phyloP scores from a whole-genome alignment of 306 rosid genomes.

The Oemleria cerasiformis region DNA sequence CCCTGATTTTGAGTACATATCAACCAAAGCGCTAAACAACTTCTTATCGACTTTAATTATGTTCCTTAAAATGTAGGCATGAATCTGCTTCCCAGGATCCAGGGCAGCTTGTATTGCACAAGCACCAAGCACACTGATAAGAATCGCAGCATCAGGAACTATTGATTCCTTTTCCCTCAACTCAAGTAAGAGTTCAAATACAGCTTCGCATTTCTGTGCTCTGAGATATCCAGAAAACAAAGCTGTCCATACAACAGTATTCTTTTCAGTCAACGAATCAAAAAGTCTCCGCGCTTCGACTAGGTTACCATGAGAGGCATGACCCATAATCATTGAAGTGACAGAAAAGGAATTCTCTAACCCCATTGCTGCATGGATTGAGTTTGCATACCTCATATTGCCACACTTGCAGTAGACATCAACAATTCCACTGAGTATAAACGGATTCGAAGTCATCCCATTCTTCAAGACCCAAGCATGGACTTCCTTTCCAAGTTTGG shows the following conservation, averaged over 20 bases:
- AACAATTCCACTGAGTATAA: slow-evolving; percentile 61
- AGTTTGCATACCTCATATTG: slow-evolving; percentile 61
- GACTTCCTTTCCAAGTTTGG: slow-evolving; percentile 53
- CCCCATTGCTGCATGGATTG: slow-evolving; percentile 31
- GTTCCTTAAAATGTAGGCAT: slow-evolving; percentile 52
- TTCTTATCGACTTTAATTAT: slow-evolving; percentile 45
- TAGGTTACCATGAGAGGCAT: slow-evolving; percentile 69
- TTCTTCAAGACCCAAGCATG: slow-evolving; percentile 66
- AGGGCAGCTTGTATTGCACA: slow-evolving; percentile 69
- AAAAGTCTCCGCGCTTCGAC: slow-evolving; percentile 54
- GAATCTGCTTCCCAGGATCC: slow-evolving; percentile 69
- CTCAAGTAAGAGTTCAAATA: slow-evolving; percentile 55
- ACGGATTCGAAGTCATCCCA: slow-evolving; percentile 42
- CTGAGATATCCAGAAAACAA: slow-evolving; percentile 67
- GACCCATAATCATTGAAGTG: slow-evolving; percentile 55
- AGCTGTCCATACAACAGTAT: slow-evolving; percentile 64
- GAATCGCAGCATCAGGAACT: slow-evolving; percentile 47
- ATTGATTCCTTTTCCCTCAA: slow-evolving; percentile 32
- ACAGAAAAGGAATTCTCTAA: slow-evolving; percentile 40
- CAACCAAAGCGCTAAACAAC: slow-evolving; percentile 57
- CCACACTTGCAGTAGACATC: slow-evolving; percentile 74
- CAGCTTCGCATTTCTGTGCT: slow-evolving; percentile 53
- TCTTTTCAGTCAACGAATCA: slow-evolving; percentile 52
- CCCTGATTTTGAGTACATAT: slow-evolving; percentile 90
- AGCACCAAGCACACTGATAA: slow-evolving; percentile 54